Percentiles rank a stretch among this genome's conserved stretches.
Conservation (phyloP, 73 alveolate species). For the Symbiodinium natans region DNA sequence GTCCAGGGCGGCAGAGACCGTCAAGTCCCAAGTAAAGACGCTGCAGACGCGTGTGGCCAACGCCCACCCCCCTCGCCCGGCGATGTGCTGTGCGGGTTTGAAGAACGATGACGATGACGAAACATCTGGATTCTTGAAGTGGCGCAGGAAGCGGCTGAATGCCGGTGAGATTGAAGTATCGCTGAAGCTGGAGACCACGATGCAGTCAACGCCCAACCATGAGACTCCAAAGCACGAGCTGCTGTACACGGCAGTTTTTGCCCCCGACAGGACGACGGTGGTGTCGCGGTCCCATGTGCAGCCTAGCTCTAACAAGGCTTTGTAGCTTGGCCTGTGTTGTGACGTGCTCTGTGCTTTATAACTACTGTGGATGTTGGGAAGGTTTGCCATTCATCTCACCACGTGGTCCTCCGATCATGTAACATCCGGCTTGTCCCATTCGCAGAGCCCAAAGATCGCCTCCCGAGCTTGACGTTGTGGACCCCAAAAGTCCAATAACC, state of each 20-base stretch:
- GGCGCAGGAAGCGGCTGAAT: slow-evolving; percentile 2
- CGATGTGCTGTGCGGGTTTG: neutral
- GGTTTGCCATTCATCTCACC: no score
- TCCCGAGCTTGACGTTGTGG: no score
- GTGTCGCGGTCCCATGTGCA: no score
- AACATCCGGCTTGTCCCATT: no score
- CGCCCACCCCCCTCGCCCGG: neutral
- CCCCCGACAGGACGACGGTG: neutral
- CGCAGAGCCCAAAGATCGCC: no score
- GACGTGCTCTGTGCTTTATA: no score
- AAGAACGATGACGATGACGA: neutral
- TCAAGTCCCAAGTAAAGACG: neutral
- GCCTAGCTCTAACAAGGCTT: no score
- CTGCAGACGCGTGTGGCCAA: slow-evolving; percentile 5
- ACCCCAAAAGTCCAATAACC: no score
- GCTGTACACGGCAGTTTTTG: neutral
- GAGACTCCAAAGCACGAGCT: neutral
- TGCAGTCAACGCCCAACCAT: neutral
- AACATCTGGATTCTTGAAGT: neutral
- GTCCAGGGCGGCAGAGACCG: neutral
- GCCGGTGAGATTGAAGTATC: neutral
- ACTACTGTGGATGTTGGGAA: no score
- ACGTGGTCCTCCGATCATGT: no score
- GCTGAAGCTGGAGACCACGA: neutral
- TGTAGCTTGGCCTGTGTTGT: no score